phyloP scores from a whole-genome alignment of 2,329 filamentous ascomycete species.

The Epichloe typhina region DNA sequence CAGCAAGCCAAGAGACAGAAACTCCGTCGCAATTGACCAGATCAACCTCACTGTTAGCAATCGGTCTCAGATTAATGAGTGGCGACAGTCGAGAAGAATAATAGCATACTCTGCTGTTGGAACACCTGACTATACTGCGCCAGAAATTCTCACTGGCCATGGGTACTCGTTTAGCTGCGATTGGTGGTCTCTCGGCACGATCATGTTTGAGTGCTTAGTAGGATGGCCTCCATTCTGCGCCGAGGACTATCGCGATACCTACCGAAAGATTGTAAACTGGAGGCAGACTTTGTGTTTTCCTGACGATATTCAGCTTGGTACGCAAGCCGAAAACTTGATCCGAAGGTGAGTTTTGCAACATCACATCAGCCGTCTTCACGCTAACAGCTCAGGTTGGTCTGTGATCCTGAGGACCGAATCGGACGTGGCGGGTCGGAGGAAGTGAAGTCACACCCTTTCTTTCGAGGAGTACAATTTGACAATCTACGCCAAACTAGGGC shows the following conservation, averaged over 20 bases:
- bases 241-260: conserved; percentile 93
- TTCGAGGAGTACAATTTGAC: conserved; percentile 91
- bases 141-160: conserved; percentile 92
- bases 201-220: conserved; percentile 98
- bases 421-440: conserved; percentile 77
- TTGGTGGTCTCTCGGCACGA: conserved; percentile 98
- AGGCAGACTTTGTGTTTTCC: conserved; percentile 91
- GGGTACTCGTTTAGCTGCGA: conserved; percentile 96
- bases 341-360: conserved; percentile 52
- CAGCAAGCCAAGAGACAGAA: conserved; percentile 64
- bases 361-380: not conserved
- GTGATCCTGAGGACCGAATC: conserved; percentile 82
- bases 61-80: conserved; percentile 95
- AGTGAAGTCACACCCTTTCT: conserved; percentile 79
- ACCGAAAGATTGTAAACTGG: conserved; percentile 99
- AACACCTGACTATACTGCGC: conserved; percentile 96
- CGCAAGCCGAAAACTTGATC: conserved; percentile 84
- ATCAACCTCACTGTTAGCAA: conserved; percentile 98
- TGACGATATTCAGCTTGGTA: conserved; percentile 78
- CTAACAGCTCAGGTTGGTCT: conserved; percentile 85
- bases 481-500: conserved; percentile 82
- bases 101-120: conserved; percentile 98
- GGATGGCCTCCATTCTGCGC: conserved; percentile 99
- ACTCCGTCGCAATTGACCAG: conserved; percentile 91
- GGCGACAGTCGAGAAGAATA: conserved; percentile 85